Base-by-base conservation (phyloP, 192 early-diverging fungal genomes). In the Coemansia sp. region DNA sequence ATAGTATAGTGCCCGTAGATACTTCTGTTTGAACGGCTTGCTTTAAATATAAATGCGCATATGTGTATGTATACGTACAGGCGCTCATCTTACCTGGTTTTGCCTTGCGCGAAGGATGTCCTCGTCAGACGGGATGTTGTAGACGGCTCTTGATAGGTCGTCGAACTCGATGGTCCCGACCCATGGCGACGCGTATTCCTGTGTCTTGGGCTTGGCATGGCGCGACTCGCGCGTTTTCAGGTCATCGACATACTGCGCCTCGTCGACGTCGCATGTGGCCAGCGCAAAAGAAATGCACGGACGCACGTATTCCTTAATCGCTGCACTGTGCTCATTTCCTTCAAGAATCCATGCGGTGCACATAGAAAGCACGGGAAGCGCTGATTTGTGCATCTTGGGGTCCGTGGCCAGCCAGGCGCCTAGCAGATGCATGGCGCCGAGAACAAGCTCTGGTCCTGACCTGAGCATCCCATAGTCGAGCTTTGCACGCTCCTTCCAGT, bases 111-210 rank as follows among this genome's bases (percentile, higher is more conserved):
- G 60, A 39, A 79, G 58, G 16, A 74, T 58, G 1, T 73, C 77
- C 11, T 79, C 71, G 34, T 79, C 77, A 0, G 77, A 74, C 1
- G 68, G 77, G 34, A 79, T 73, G 13, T 47, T 30, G 51, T 79
- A 79, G 3, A 74, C 68, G 4, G 77, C 77, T 9, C 64, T 52
- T 2, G 77, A 65, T 16, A 79, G 25, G 24, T 79, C 77, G 48
- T 79, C 77, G 48, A 79, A 68, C 50, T 79, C 77, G 0, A 79
- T 73, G 13, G 71, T 71, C 9, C 77, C 77, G 4, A 79, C 71
- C 77, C 77, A 79, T 16, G 77, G 68, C 53, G 77, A 79, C 13
- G 77, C 64, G 61, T 59, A 61, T 27, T 68, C 65, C 14, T 58
- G 23, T 19, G 42, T 20, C 25, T 25, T 47, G 8, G 39, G 39